A percentile compares a stretch with the other conserved stretches of the same genome.
Evolutionary conservation across 2,329 filamentous ascomycete genomes (phyloP).

Genomic region (Alternaria sp.): DNA sequence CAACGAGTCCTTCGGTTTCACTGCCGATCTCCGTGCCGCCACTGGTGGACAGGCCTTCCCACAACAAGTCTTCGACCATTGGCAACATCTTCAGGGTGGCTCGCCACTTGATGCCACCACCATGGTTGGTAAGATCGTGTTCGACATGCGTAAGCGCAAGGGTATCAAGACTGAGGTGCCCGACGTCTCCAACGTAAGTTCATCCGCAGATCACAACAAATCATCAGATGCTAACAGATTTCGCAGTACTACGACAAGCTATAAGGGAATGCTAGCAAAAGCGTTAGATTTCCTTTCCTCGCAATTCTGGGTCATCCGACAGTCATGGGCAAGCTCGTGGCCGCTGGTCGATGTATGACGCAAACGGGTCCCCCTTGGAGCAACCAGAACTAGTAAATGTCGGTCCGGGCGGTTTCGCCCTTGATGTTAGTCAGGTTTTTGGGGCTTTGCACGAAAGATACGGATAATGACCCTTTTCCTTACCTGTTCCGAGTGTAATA

Average conservation of each 20-base stretch:
- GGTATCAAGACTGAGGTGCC: conserved; percentile 97
- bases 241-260: conserved; percentile 98
- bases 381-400: conserved; percentile 49
- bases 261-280: conserved; percentile 67
- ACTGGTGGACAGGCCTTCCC: conserved; percentile 99
- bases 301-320: conserved; percentile 44
- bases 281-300: conserved; percentile 55
- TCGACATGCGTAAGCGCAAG: conserved; percentile 97
- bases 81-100: conserved; percentile 94
- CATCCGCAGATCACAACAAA: background rate
- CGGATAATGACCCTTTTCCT: conserved; percentile 48
- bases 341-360: conserved; percentile 46
- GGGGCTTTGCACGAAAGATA: conserved; percentile 43
- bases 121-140: conserved; percentile 84
- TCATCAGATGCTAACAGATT: conserved; percentile 50
- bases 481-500: conserved; percentile 48
- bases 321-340: conserved; percentile 48
- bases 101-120: conserved; percentile 84
- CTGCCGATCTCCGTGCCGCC: conserved; percentile 90
- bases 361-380: conserved; percentile 42
- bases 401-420: conserved; percentile 47
- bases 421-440: conserved; percentile 40
- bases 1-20: conserved; percentile 99
- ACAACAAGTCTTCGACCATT: conserved; percentile 98
- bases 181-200: conserved; percentile 92